Base-by-base conservation (phyloP, 2,329 filamentous ascomycete species). In the Colletotrichum euphorbiae region DNA sequence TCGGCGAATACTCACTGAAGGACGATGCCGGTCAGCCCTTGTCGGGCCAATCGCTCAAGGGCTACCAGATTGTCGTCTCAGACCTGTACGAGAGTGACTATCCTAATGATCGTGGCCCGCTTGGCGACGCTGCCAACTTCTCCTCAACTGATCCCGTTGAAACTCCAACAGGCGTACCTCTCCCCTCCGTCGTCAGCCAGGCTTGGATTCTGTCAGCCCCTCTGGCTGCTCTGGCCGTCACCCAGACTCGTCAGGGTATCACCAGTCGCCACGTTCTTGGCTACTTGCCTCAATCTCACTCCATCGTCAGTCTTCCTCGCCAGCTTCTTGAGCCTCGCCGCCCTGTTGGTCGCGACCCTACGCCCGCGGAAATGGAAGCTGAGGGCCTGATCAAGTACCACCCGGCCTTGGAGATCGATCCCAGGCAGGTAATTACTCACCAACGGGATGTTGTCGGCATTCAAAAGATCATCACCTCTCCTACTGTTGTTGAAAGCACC, bases 231-330 rank as follows among this genome's bases (percentile, higher is more conserved):
- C 89, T 99, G 76, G 86, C 92, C 0, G 93, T 97, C 15, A 96
- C 94, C 0, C 90, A 94, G 76, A 99, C 96, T 0, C 87, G 91
- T 31, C 96, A 99, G 81, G 96, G 96, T 33, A 97, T 99, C 75
- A 92, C 93, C 1, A 91, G 89, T 46, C 90, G 93, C 15, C 90
- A 95, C 72, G 83, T 99, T 3, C 85, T 99, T 12, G 93, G 91
- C 51, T 92, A 92, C 43, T 84, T 97, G 2, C 89, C 93, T 0
- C 85, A 89, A 36, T 86, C 89, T 1, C 90, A 92, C 75, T 86
- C 91, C 42, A 89, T 99, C 62, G 83, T 95, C 55, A 92, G 91
- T 19, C 90, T 99, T 60, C 92, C 94, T 4, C 91, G 93, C 48
- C 84, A 87, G 31, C 78, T 94, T 43, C 87, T 98, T 28, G 94